Evolutionary conservation across 805 yeast species (phyloP).

Genomic region (Cyberlindnera xylosilytica): DNA sequence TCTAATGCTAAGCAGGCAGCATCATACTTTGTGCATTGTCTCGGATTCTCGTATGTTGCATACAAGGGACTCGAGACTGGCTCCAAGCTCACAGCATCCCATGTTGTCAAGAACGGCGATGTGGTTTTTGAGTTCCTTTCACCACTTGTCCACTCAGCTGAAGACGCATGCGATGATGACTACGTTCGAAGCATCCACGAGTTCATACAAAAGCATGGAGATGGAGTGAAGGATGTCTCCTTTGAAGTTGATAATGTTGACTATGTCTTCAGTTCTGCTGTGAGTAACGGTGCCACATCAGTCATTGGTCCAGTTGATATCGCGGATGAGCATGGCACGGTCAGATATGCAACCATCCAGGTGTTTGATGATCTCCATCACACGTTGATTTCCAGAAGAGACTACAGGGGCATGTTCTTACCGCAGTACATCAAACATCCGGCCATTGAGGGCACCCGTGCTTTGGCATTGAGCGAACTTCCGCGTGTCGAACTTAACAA

Average conservation of each 20-base stretch:
- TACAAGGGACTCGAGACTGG: slow-evolving; percentile 69
- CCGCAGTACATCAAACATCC: slow-evolving; percentile 41
- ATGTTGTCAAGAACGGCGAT: slow-evolving; percentile 58
- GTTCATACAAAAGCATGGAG: slow-evolving; percentile 61
- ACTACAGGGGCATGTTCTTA: slow-evolving; percentile 41
- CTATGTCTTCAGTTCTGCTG: slow-evolving; percentile 42
- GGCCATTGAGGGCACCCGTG: background rate
- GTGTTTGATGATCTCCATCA: slow-evolving; percentile 66
- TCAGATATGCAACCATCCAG: slow-evolving; percentile 48
- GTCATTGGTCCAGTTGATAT: slow-evolving; percentile 29
- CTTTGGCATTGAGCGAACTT: slow-evolving; percentile 12
- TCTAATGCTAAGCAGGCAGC: slow-evolving; percentile 72
- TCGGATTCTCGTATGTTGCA: slow-evolving; percentile 67
- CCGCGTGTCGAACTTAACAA: slow-evolving; percentile 38
- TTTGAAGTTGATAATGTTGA: slow-evolving; percentile 56
- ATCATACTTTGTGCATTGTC: slow-evolving; percentile 44
- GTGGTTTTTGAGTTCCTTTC: slow-evolving; percentile 47
- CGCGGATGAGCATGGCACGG: slow-evolving; percentile 47
- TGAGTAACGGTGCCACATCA: slow-evolving; percentile 48
- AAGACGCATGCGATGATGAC: slow-evolving; percentile 13
- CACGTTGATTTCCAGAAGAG: slow-evolving; percentile 50
- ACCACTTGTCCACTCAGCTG: slow-evolving; percentile 31
- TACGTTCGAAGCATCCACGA: slow-evolving; percentile 38
- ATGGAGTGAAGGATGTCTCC: slow-evolving; percentile 76
- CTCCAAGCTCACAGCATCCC: slow-evolving; percentile 48